Evolutionary conservation across 352 stramenopile species (phyloP).

Genomic region (Phytophthora lateralis): DNA sequence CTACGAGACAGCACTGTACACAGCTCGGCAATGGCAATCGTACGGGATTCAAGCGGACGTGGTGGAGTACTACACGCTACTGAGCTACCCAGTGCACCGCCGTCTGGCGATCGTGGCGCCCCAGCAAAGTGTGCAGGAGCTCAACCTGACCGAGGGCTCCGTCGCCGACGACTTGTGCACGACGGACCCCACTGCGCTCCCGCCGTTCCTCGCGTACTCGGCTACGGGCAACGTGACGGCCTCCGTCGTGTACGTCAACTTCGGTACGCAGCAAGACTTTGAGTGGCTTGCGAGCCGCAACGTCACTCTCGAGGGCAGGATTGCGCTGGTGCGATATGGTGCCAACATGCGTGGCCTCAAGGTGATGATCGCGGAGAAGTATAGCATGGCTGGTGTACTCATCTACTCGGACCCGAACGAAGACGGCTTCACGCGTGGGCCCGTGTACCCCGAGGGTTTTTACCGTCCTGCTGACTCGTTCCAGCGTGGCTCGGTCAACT

Average conservation of each 20-base stretch:
- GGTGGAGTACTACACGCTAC: slow-evolving; percentile 63
- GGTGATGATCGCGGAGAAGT: slow-evolving; percentile 66
- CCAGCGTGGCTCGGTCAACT: slow-evolving; percentile 86
- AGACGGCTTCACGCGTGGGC: slow-evolving; percentile 57
- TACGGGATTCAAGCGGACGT: slow-evolving; percentile 65
- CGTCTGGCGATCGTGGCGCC: slow-evolving; percentile 47
- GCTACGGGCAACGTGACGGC: slow-evolving; percentile 63
- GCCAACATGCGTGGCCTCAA: slow-evolving; percentile 52
- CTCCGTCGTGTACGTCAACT: slow-evolving; percentile 86
- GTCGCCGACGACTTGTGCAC: slow-evolving; percentile 72
- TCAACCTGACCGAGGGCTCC: slow-evolving; percentile 58
- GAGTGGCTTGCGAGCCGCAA: slow-evolving; percentile 29
- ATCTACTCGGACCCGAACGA: slow-evolving; percentile 80
- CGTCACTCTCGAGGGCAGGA: slow-evolving; percentile 56
- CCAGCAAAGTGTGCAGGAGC: slow-evolving; percentile 21
- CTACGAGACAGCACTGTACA: slow-evolving; percentile 59
- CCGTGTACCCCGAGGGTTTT: slow-evolving; percentile 35
- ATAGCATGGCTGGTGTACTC: slow-evolving; percentile 53
- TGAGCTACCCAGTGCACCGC: slow-evolving; percentile 61
- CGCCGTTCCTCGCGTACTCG: slow-evolving; percentile 79
- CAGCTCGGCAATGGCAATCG: slow-evolving; percentile 46
- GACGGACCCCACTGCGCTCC: slow-evolving; percentile 52
- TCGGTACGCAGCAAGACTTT: slow-evolving; percentile 64
- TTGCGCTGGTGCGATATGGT: slow-evolving; percentile 77
- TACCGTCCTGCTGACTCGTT: slow-evolving; percentile 50